Percentiles rank a stretch among this genome's conserved stretches.
Evolutionary conservation across 495 filamentous ascomycete genomes (phyloP).

Genomic region (Penicillium subrubescens): DNA sequence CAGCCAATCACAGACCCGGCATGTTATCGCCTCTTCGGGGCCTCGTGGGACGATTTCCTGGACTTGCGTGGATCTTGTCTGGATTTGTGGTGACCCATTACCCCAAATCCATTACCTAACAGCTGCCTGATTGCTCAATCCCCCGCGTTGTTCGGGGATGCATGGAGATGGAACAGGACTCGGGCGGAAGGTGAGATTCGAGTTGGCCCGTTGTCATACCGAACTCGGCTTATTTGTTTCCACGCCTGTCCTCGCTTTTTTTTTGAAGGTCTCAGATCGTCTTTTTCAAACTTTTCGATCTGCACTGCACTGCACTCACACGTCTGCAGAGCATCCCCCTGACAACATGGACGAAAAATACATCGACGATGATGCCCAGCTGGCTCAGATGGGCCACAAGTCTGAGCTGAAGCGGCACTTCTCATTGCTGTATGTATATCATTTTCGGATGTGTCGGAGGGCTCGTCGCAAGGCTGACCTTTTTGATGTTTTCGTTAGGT

Average conservation of each 20-base stretch:
- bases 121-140: slow-evolving; percentile 2
- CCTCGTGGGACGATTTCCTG: neutral
- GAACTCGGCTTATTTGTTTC: slow-evolving; percentile 8
- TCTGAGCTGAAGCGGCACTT: slow-evolving; percentile 63
- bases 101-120: slow-evolving; percentile 35
- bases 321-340: slow-evolving; percentile 1
- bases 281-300: neutral
- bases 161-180: neutral
- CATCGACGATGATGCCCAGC: slow-evolving; percentile 49
- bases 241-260: slow-evolving; percentile 5
- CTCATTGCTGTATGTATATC: slow-evolving; percentile 43
- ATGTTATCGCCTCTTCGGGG: slow-evolving; percentile 18
- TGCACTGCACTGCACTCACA: neutral
- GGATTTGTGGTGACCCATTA: slow-evolving; percentile 9
- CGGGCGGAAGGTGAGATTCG: slow-evolving; percentile 16
- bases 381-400: slow-evolving; percentile 68
- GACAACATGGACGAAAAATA: slow-evolving; percentile 28
- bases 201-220: slow-evolving; percentile 16
- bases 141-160: slow-evolving; percentile 19
- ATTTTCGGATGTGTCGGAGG: neutral
- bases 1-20: slow-evolving; percentile 13
- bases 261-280: neutral
- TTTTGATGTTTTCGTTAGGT: slow-evolving; percentile 26
- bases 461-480: slow-evolving; percentile 12
- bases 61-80: neutral